Percentiles rank a stretch among this genome's conserved stretches.
These are phyloP conservation scores for Ophiocordyceps unilateralis DNA, from an alignment of 2,329 filamentous ascomycete genomes.

Conservation along the genomic window DNA sequence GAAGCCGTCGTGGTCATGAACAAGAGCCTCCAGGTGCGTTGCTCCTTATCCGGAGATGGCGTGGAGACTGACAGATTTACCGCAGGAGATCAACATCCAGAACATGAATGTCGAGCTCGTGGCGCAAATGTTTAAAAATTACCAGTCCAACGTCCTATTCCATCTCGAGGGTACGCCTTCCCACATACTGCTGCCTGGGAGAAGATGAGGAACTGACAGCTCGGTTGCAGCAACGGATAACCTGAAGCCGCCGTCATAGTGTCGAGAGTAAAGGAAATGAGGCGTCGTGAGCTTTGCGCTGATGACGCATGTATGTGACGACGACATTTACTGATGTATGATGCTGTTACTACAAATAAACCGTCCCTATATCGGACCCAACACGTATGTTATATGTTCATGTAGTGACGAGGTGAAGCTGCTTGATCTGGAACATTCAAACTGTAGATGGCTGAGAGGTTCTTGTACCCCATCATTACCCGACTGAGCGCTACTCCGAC, in stretches of 20 bases:
- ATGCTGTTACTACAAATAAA: too few species aligned
- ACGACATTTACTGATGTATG: too few species aligned
- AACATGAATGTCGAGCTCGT: constrained; percentile 99
- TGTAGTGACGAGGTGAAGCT: too few species aligned
- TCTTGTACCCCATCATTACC: too few species aligned
- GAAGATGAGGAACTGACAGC: not conserved
- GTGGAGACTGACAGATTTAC: not conserved
- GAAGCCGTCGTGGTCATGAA: constrained; percentile 88
- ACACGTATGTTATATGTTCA: too few species aligned
- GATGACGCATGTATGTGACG: too few species aligned
- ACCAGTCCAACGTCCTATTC: constrained; percentile 93
- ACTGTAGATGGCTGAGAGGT: too few species aligned
- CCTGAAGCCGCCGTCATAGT: constrained; percentile 56
- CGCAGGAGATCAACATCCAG: constrained; percentile 86
- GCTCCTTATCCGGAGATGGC: not conserved
- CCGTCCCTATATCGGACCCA: too few species aligned
- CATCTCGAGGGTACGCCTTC: constrained; percentile 73
- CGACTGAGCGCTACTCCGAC: too few species aligned
- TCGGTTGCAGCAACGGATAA: constrained; percentile 54
- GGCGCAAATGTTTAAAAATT: constrained; percentile 99
- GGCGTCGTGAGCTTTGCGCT: constrained; percentile 8
- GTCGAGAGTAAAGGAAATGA: not conserved
- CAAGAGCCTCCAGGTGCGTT: constrained; percentile 61
- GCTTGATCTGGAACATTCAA: too few species aligned
- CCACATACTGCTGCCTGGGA: too few species aligned